Evolutionary conservation across 1,139 yeast species (phyloP).

Genomic region (Yamadazyma kanchanaburiensis): DNA sequence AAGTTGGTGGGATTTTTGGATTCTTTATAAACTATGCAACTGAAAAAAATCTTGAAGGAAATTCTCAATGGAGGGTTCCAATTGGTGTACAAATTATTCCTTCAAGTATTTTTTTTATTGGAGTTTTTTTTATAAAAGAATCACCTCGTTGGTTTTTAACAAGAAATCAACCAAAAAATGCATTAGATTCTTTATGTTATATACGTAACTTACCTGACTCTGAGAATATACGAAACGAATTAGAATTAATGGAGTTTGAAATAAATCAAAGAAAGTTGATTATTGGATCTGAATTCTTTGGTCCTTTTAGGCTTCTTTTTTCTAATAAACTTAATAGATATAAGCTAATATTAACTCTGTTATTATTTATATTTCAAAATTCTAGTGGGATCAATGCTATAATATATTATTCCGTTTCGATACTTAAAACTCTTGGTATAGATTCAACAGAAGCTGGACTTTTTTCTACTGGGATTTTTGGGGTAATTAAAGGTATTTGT

Average conservation of each 20-base stretch:
- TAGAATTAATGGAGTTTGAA: conserved; percentile 20
- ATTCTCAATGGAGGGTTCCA: conserved; percentile 34
- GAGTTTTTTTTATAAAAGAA: conserved; percentile 40
- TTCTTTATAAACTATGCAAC: conserved; percentile 43
- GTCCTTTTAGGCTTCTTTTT: conserved; percentile 24
- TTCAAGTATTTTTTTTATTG: conserved; percentile 37
- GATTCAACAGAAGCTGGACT: conserved; percentile 38
- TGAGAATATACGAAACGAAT: conserved; percentile 24
- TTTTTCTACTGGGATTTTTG: conserved; percentile 58
- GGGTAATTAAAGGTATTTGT: conserved; percentile 45
- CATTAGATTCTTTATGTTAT: conserved; percentile 27
- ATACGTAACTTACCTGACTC: conserved; percentile 23
- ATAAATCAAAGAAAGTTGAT: conserved; percentile 17
- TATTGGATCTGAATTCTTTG: conserved; percentile 22
- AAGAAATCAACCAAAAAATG: conserved; percentile 24
- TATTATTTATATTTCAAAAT: conserved; percentile 31
- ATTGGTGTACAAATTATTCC: conserved; percentile 41
- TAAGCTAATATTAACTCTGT: conserved; percentile 23
- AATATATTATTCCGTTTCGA: conserved; percentile 31
- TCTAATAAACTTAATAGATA: conserved; percentile 20
- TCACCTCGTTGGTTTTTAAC: conserved; percentile 49
- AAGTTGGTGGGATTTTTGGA: conserved; percentile 47
- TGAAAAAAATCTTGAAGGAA: conserved; percentile 16
- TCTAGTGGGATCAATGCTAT: conserved; percentile 34
- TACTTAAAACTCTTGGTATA: conserved; percentile 30